These are phyloP conservation scores for Platanthera guangdongensis DNA, from an alignment of 106 monocot genomes.

Conservation along the genomic window DNA sequence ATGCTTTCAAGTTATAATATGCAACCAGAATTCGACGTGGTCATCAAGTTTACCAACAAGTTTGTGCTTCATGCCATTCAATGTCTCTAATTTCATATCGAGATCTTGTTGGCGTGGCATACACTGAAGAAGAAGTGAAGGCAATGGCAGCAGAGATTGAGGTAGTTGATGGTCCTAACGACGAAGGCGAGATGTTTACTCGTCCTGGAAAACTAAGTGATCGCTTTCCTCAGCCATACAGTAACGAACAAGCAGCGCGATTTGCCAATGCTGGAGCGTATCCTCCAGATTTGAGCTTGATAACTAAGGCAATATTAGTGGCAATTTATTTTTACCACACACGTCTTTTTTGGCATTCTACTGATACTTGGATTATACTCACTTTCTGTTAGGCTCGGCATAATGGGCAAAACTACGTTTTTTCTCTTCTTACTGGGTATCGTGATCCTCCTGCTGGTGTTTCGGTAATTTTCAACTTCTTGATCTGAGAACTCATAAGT, in stretches of 20 bases:
- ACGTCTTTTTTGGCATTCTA: background rate
- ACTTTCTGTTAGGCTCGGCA: conserved; percentile 63
- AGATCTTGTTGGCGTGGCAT: conserved; percentile 84
- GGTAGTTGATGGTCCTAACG: conserved; percentile 78
- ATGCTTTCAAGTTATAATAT: background rate
- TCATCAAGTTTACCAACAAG: conserved; percentile 73
- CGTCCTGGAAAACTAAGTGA: conserved; percentile 74
- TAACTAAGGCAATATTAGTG: conserved; percentile 44
- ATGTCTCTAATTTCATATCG: conserved; percentile 68
- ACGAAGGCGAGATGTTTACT: conserved; percentile 78
- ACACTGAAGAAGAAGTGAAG: conserved; percentile 81
- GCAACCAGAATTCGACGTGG: conserved; percentile 61
- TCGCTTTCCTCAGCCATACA: conserved; percentile 68
- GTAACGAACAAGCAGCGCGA: conserved; percentile 67
- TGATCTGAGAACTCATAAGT: conserved; percentile 21
- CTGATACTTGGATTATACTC: background rate
- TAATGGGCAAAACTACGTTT: conserved; percentile 83
- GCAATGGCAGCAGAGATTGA: conserved; percentile 90
- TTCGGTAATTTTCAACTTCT: conserved; percentile 27
- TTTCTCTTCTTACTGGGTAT: conserved; percentile 89
- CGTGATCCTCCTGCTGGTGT: conserved; percentile 93
- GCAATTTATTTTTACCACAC: background rate
- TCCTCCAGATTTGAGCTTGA: conserved; percentile 69
- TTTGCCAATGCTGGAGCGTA: conserved; percentile 81
- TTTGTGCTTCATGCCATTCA: conserved; percentile 68